These are phyloP conservation scores for Metschnikowia noctiluminum DNA, from an alignment of 805 yeast species.

Conservation along the genomic window DNA sequence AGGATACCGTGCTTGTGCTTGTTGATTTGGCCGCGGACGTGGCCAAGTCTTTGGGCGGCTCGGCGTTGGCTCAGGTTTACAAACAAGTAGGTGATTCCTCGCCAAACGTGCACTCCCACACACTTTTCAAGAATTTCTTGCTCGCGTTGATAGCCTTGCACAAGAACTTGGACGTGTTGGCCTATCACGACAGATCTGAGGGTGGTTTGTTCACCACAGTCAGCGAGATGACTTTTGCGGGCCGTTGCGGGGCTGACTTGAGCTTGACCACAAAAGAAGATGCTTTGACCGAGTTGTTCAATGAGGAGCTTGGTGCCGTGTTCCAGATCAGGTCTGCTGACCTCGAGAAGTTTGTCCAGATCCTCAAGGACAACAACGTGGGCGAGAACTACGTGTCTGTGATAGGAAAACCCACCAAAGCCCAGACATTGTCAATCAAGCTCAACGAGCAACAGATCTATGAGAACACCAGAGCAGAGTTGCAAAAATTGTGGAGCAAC, in stretches of 20 bases:
- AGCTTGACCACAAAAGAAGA: slow-evolving; percentile 40
- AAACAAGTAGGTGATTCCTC: slow-evolving; percentile 77
- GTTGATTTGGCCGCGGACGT: slow-evolving; percentile 70
- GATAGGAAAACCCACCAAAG: slow-evolving; percentile 67
- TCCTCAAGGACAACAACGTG: slow-evolving; percentile 60
- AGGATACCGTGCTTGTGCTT: slow-evolving; percentile 62
- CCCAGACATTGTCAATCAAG: slow-evolving; percentile 46
- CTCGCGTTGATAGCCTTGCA: slow-evolving; percentile 71
- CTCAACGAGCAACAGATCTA: slow-evolving; percentile 48
- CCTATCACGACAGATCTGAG: slow-evolving; percentile 95
- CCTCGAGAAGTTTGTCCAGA: slow-evolving; percentile 48
- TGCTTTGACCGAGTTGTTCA: slow-evolving; percentile 62
- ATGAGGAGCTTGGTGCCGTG: slow-evolving; percentile 94
- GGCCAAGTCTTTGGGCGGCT: slow-evolving; percentile 75
- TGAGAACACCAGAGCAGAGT: slow-evolving; percentile 56
- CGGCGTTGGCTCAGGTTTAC: slow-evolving; percentile 93
- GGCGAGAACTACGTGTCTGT: slow-evolving; percentile 48
- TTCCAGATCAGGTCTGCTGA: slow-evolving; percentile 72
- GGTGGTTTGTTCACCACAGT: slow-evolving; percentile 90
- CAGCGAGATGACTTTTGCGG: slow-evolving; percentile 96
- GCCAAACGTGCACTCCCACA: slow-evolving; percentile 77
- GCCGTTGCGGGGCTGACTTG: slow-evolving; percentile 77
- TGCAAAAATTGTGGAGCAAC: slow-evolving; percentile 82
- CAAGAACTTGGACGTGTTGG: slow-evolving; percentile 58
- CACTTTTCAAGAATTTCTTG: slow-evolving; percentile 65